phyloP scores from a whole-genome alignment of 2,329 filamentous ascomycete species.

The Lachnellula cervina region DNA sequence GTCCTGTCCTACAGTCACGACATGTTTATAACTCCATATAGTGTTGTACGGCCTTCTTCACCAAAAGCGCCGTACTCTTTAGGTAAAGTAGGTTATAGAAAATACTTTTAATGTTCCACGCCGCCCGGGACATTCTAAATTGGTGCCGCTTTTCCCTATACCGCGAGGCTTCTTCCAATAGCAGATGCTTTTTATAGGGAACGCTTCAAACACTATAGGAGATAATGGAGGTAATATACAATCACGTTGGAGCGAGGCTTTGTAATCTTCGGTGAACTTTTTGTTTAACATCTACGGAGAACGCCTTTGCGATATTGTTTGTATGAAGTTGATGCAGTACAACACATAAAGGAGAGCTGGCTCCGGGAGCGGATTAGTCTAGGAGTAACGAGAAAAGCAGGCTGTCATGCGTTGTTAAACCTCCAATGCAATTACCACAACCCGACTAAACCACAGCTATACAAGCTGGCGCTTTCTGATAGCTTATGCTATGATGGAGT shows the following conservation, averaged over 20 bases:
- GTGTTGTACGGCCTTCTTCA: too few species aligned
- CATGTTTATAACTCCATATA: too few species aligned
- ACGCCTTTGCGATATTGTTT: constrained; percentile 21
- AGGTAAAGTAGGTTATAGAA: too few species aligned
- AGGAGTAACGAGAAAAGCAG: constrained; percentile 22
- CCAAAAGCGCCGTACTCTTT: not conserved
- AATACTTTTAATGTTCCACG: too few species aligned
- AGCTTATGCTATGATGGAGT: not conserved
- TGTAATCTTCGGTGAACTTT: constrained; percentile 6
- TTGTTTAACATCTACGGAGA: constrained; percentile 26
- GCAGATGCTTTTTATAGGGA: too few species aligned
- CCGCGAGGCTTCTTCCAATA: too few species aligned
- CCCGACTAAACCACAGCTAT: constrained; percentile 5
- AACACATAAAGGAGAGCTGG: constrained; percentile 14
- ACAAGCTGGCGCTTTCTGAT: constrained; percentile 5
- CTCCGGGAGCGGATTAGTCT: constrained; percentile 28
- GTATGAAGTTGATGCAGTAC: constrained; percentile 19
- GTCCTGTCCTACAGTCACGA: not conserved
- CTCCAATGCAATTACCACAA: constrained; percentile 21
- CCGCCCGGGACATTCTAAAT: too few species aligned
- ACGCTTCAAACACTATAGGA: too few species aligned
- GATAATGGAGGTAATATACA: not conserved
- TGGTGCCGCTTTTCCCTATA: too few species aligned
- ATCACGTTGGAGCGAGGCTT: not conserved
- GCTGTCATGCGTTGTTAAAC: constrained; percentile 17